Conservation (phyloP, 2,329 filamentous ascomycete genomes). For the Xylaria arbuscula region DNA sequence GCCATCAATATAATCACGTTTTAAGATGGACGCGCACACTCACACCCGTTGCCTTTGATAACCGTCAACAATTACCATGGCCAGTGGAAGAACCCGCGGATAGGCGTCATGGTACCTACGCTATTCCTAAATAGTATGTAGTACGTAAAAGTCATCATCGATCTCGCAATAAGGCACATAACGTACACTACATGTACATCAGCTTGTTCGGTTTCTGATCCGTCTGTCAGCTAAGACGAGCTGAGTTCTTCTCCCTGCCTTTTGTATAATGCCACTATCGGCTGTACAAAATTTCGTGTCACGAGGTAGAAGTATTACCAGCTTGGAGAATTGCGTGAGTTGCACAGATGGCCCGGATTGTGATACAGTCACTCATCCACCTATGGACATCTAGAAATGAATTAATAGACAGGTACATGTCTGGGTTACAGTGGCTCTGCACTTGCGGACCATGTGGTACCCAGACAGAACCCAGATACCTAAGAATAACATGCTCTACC, state of each 20-base stretch:
- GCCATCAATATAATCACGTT: not conserved
- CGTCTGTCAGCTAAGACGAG: not conserved
- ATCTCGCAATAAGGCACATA: not conserved
- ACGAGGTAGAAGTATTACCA: not conserved
- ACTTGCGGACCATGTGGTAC: not conserved
- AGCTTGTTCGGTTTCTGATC: not conserved
- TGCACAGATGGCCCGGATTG: not conserved
- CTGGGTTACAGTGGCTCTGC: not conserved
- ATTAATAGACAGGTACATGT: not conserved
- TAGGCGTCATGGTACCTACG: not conserved
- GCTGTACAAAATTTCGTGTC: not conserved
- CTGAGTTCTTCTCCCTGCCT: not conserved
- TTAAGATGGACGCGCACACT: constrained; percentile 9
- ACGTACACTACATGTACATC: not conserved
- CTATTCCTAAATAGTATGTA: not conserved
- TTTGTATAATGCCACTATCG: not conserved
- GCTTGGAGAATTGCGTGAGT: not conserved
- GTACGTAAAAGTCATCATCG: constrained; percentile 15
- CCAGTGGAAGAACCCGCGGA: constrained; percentile 12
- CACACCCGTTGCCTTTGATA: not conserved
- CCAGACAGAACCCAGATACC: not conserved
- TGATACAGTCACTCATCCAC: not conserved
- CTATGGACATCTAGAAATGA: not conserved
- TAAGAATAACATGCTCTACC: constrained; percentile 1
- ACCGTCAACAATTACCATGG: not conserved